Conservation (phyloP, 352 stramenopile species). For the Pythium dissotocum region DNA sequence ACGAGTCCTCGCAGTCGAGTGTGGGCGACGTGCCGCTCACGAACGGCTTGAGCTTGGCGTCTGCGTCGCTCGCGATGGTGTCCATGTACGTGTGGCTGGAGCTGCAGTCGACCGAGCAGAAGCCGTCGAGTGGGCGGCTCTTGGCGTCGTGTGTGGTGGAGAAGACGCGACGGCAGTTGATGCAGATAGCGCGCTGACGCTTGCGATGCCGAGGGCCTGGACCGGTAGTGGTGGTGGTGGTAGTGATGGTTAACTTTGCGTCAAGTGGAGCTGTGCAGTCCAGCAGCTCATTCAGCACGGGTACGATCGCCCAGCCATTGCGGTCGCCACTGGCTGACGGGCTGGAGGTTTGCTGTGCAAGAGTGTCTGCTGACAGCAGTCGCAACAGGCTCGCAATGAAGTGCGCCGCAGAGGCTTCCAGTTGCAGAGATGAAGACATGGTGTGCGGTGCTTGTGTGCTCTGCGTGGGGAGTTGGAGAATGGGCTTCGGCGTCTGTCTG, state of each 20-base stretch:
- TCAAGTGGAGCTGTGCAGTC: conserved; percentile 4
- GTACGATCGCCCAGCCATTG: conserved; percentile 18
- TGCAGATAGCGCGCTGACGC: not conserved
- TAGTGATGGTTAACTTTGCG: not conserved
- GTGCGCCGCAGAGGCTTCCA: not conserved
- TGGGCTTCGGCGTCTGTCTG: not conserved
- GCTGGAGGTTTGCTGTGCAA: not conserved
- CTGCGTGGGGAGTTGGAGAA: not conserved
- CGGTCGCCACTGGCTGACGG: not conserved
- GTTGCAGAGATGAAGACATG: not conserved
- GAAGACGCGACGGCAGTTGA: conserved; percentile 19
- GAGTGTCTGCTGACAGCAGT: not conserved
- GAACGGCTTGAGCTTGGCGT: conserved; percentile 1
- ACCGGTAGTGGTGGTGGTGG: not conserved
- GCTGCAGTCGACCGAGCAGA: conserved; percentile 25
- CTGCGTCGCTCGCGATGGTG: conserved; percentile 5
- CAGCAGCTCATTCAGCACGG: conserved; percentile 22
- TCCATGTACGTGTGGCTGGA: conserved; percentile 24
- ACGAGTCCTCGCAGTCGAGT: conserved; percentile 3
- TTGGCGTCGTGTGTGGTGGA: conserved; percentile 11
- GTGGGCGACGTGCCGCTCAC: not conserved
- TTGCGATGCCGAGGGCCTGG: not conserved
- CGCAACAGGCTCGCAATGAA: not conserved
- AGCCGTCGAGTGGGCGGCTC: conserved; percentile 13
- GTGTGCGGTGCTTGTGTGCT: not conserved